Percentiles rank a stretch among this genome's conserved stretches.
These are phyloP conservation scores for Lactarius evosmus DNA, from an alignment of 768 basidiomycete species.

Conservation along the genomic window DNA sequence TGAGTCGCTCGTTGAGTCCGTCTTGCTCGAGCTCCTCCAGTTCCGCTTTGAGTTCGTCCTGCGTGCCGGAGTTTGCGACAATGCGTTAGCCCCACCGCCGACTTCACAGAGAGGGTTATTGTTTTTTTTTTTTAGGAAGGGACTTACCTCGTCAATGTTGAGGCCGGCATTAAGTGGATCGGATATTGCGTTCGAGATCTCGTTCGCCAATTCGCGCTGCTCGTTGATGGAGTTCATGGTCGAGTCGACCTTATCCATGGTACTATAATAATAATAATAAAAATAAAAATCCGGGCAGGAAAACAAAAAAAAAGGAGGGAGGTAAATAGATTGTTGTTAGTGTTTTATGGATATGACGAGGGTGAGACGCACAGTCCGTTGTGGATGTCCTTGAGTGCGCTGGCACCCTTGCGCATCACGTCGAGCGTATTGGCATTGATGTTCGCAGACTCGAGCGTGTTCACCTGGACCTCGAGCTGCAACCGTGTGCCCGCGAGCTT, in stretches of 20 bases:
- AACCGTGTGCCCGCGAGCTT: constrained; percentile 78
- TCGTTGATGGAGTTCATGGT: constrained; percentile 87
- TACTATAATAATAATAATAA: constrained; percentile 42
- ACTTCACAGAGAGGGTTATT: too few relatives aligned
- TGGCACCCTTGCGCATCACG: constrained; percentile 94
- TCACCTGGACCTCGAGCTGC: constrained; percentile 94
- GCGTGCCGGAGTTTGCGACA: constrained; percentile 15
- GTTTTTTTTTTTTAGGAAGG: too few relatives aligned
- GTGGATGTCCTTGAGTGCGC: constrained; percentile 87
- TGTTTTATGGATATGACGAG: too few relatives aligned
- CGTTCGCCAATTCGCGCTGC: constrained; percentile 88
- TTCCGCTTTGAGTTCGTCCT: constrained; percentile 79
- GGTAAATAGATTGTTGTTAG: too few relatives aligned
- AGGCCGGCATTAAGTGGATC: constrained; percentile 57
- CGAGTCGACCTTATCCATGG: constrained; percentile 82
- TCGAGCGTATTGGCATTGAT: constrained; percentile 96
- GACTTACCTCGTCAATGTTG: constrained; percentile 74
- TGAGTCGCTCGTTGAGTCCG: constrained; percentile 77
- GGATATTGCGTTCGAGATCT: constrained; percentile 87
- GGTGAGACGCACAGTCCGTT: constrained; percentile 69
- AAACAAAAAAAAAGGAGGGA: background rate
- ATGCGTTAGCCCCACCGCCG: background rate
- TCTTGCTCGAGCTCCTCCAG: constrained; percentile 88
- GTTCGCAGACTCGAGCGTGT: constrained; percentile 96
- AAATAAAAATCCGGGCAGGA: constrained; percentile 1